A percentile compares a stretch with the other conserved stretches of the same genome.
Evolutionary conservation across 1,139 yeast species (phyloP).

Genomic region (Sugiyamaella neomexicana): DNA sequence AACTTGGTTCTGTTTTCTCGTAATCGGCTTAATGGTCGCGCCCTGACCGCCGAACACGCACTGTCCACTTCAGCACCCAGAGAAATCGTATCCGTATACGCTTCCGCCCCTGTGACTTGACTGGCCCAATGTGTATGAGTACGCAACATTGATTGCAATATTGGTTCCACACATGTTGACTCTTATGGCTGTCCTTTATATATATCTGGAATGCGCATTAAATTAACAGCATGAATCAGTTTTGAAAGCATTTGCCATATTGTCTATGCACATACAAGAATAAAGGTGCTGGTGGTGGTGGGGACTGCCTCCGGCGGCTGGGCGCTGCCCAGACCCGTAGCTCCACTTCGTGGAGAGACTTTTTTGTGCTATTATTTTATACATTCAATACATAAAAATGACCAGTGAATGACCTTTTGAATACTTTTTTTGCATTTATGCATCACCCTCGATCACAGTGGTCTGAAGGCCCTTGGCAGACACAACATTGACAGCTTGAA

Average conservation of each 20-base stretch:
- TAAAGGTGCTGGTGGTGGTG: not conserved
- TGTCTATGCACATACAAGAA: not conserved
- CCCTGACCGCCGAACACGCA: not conserved
- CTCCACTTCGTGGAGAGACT: not conserved
- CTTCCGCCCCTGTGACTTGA: conserved; percentile 1
- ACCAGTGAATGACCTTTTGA: conserved; percentile 6
- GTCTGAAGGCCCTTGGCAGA: conserved; percentile 97
- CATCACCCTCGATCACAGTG: conserved; percentile 79
- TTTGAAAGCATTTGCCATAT: not conserved
- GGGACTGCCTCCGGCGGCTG: too few relatives aligned
- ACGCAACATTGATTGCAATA: not conserved
- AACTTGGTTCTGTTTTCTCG: conserved; percentile 5
- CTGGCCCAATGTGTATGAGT: conserved; percentile 15
- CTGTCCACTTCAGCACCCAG: not conserved
- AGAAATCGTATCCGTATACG: conserved; percentile 2
- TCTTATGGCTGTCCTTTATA: not conserved
- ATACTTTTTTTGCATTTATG: conserved; percentile 13
- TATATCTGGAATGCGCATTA: not conserved
- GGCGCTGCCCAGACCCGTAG: too few relatives aligned
- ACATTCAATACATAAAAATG: conserved; percentile 17
- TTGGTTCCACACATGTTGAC: not conserved
- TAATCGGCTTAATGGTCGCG: conserved; percentile 10
- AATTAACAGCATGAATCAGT: not conserved
- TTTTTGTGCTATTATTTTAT: conserved; percentile 7
- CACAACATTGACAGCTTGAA: conserved; percentile 95